Evolutionary conservation across 2,329 filamentous ascomycete genomes (phyloP).

Genomic region (Esteya vermicola): DNA sequence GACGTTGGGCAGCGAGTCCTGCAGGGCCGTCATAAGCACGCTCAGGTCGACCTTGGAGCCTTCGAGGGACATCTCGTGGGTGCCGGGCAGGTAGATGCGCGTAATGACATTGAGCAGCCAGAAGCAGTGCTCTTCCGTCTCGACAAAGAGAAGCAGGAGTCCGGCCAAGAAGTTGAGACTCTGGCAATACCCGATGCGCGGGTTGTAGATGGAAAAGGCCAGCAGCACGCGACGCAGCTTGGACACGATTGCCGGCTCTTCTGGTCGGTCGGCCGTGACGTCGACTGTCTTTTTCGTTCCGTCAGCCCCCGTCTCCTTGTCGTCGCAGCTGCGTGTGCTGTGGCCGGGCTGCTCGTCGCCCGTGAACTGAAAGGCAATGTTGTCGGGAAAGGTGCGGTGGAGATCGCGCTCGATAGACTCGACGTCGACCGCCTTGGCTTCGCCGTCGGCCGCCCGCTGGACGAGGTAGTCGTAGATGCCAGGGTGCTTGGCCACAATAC

Average conservation of each 20-base stretch:
- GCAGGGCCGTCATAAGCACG: slow-evolving; percentile 77
- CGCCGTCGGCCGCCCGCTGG: slow-evolving; percentile 24
- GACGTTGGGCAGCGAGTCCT: slow-evolving; percentile 66
- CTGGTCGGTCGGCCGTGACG: slow-evolving; percentile 18
- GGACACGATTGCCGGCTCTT: slow-evolving; percentile 65
- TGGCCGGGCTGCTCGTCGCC: slow-evolving; percentile 14
- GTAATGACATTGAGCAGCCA: slow-evolving; percentile 91
- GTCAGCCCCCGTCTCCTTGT: neutral
- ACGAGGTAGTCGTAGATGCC: slow-evolving; percentile 65
- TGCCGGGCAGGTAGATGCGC: slow-evolving; percentile 73
- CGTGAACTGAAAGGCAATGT: slow-evolving; percentile 61
- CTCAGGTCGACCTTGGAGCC: slow-evolving; percentile 88
- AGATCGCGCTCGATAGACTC: slow-evolving; percentile 91
- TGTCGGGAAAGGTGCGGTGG: slow-evolving; percentile 89
- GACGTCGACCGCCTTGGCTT: slow-evolving; percentile 56
- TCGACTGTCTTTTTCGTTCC: neutral
- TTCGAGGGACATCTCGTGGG: slow-evolving; percentile 80
- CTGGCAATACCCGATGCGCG: slow-evolving; percentile 87
- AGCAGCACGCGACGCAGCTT: slow-evolving; percentile 74
- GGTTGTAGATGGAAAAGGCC: slow-evolving; percentile 83
- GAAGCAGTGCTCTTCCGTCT: slow-evolving; percentile 79
- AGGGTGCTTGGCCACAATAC: slow-evolving; percentile 59
- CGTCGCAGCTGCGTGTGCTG: slow-evolving; percentile 7
- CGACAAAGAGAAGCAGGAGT: slow-evolving; percentile 75
- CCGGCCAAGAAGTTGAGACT: slow-evolving; percentile 91